Percentiles rank a stretch among this genome's conserved stretches.
phyloP scores from a whole-genome alignment of 441 rosid species.

The Daphne laureola region DNA sequence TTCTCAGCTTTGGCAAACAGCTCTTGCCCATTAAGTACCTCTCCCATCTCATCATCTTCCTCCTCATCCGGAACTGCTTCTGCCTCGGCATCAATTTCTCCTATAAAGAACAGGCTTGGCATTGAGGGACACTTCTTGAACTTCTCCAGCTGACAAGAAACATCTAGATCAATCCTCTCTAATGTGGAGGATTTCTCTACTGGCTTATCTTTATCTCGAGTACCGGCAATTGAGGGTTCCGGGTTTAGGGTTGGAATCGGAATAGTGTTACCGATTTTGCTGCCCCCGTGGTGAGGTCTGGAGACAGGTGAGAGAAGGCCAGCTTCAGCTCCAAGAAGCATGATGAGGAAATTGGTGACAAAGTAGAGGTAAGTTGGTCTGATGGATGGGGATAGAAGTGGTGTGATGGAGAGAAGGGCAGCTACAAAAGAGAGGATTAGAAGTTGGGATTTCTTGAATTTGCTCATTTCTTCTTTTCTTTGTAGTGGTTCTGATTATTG shows the following conservation, averaged over 20 bases:
- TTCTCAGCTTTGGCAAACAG: slow-evolving; percentile 52
- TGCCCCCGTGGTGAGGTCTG: slow-evolving; percentile 21
- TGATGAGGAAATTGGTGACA: slow-evolving; percentile 48
- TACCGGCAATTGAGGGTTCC: background rate
- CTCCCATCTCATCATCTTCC: slow-evolving; percentile 22
- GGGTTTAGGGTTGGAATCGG: slow-evolving; percentile 3
- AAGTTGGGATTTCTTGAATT: slow-evolving; percentile 37
- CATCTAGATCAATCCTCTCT: slow-evolving; percentile 24
- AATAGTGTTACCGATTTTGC: slow-evolving; percentile 6
- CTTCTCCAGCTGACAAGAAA: slow-evolving; percentile 10
- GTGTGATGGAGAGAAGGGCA: slow-evolving; percentile 40
- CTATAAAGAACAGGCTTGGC: slow-evolving; percentile 66
- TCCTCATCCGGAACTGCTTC: slow-evolving; percentile 9
- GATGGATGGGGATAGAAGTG: slow-evolving; percentile 38
- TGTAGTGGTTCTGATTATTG: background rate
- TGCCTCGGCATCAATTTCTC: slow-evolving; percentile 24
- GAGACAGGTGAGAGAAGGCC: slow-evolving; percentile 49
- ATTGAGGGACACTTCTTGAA: slow-evolving; percentile 41
- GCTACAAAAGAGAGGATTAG: slow-evolving; percentile 30
- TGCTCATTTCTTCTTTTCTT: slow-evolving; percentile 21
- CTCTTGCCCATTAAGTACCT: slow-evolving; percentile 38
- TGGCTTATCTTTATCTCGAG: slow-evolving; percentile 16
- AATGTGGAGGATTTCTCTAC: slow-evolving; percentile 35
- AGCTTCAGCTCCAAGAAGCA: slow-evolving; percentile 55
- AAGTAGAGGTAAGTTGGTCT: slow-evolving; percentile 56